Base-by-base conservation (phyloP, 257 asterid species). In the Coffea eugenioides region DNA sequence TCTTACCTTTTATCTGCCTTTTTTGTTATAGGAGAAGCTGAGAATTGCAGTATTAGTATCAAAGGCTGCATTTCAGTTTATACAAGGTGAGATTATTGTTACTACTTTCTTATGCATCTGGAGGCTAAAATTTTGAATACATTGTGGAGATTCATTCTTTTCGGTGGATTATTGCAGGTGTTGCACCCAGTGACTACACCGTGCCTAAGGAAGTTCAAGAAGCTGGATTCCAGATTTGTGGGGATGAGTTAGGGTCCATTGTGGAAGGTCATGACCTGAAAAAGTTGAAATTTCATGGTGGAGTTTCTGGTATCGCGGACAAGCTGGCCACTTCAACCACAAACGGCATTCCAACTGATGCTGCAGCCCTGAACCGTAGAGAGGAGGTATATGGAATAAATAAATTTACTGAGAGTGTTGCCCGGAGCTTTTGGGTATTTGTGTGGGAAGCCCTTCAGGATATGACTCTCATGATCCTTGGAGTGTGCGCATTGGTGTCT, bases 391-490 rank as follows among this genome's bases (percentile, higher is more conserved):
- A 87, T 5, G 98, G 98, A 21, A 82, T 92, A 80, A 94, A 92
- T 69, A 91, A 90, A 67, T 94, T 94, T 83, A 78, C 80, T 10
- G 97, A 93, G 82, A 75, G 75, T 2, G 92, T 81, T 48, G 74
- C 89, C 1, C 89, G 86, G 78, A 88, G 96, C 81, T 94, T 91
- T 79, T 91, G 91, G 92, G 82, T 92, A 25, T 94, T 94, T 74
- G 92, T 94, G 21, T 92, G 90, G 90, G 97, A 94, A 80, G 97
- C 98, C 75, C 97, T 94, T 80, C 97, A 94, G 54, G 98, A 94
- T 79, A 92, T 89, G 90, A 94, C 98, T 23, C 94, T 94, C 46
- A 92, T 92, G 98, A 94, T 94, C 80, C 98, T 94, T 45, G 98
- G 92, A 13, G 89, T 87, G 5, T 94, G 97, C 68, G 98, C 98